A percentile compares a stretch with the other conserved stretches of the same genome.
These are phyloP conservation scores for Rhododendron kiyosumense DNA, from an alignment of 148 eudicot species.

Conservation along the genomic window DNA sequence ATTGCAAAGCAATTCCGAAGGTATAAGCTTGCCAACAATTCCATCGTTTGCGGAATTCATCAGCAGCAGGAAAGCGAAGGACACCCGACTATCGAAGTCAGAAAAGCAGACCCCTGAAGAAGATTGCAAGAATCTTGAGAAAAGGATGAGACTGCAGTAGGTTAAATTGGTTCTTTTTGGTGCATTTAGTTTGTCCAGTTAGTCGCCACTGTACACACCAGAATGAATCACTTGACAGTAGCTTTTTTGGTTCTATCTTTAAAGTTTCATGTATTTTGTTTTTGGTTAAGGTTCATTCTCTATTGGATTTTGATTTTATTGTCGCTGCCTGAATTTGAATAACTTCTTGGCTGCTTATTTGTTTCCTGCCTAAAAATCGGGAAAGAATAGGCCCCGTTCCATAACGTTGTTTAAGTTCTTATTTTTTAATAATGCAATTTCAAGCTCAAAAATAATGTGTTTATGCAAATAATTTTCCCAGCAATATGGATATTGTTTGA, in stretches of 20 bases:
- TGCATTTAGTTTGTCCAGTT: background rate
- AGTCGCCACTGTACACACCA: background rate
- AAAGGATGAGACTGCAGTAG: constrained; percentile 35
- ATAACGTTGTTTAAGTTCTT: no score
- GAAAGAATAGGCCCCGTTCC: no score
- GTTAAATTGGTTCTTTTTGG: background rate
- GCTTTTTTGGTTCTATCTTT: background rate
- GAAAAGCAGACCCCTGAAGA: constrained; percentile 25
- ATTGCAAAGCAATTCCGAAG: constrained; percentile 17
- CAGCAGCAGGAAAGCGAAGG: constrained; percentile 43
- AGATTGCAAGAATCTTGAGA: constrained; percentile 26
- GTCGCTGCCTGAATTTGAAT: background rate
- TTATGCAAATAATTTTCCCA: no score
- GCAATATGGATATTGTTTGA: no score
- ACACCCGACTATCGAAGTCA: constrained; percentile 19
- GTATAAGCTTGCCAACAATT: constrained; percentile 43
- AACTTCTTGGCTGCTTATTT: no score
- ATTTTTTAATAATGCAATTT: no score
- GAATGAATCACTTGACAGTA: background rate
- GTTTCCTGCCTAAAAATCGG: no score
- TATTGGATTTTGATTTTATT: background rate
- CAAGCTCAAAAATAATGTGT: no score
- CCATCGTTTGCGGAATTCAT: constrained; percentile 64
- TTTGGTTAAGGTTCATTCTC: background rate
- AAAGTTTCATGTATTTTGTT: background rate